A percentile compares a stretch with the other conserved stretches of the same genome.
phyloP scores from a whole-genome alignment of 2,329 filamentous ascomycete species.

The Ascochyta viciae-villosae region DNA sequence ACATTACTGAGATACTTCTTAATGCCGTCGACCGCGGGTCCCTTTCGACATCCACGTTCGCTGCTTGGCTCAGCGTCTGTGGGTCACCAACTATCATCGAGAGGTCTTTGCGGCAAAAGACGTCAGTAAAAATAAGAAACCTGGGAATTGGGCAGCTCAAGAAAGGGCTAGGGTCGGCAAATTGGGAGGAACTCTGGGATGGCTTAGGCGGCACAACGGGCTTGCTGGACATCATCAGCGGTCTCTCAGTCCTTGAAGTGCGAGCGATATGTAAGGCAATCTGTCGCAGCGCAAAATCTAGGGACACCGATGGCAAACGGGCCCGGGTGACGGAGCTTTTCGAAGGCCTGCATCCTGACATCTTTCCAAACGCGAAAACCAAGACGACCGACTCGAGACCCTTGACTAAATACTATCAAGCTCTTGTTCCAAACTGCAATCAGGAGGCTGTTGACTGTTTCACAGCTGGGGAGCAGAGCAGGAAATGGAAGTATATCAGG shows the following conservation, averaged over 20 bases:
- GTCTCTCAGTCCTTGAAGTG: constrained; percentile 38
- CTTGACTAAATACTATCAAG: constrained; percentile 26
- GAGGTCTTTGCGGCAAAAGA: constrained; percentile 30
- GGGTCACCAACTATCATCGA: constrained; percentile 24
- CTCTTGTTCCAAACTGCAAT: constrained; percentile 33
- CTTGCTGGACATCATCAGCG: constrained; percentile 30
- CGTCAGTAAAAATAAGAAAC: constrained; percentile 31
- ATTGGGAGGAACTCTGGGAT: constrained; percentile 39
- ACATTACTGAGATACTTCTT: constrained; percentile 16
- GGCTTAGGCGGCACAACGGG: constrained; percentile 34
- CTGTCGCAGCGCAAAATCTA: constrained; percentile 18
- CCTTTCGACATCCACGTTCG: constrained; percentile 26
- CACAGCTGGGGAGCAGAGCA: constrained; percentile 6
- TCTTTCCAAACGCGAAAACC: constrained; percentile 19
- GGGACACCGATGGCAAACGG: constrained; percentile 26
- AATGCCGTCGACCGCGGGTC: constrained; percentile 24
- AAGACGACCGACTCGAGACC: constrained; percentile 28
- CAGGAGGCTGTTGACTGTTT: constrained; percentile 22
- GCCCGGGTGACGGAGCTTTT: constrained; percentile 29
- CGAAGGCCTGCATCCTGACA: constrained; percentile 28
- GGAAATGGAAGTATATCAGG: constrained; percentile 11
- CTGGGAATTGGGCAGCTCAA: constrained; percentile 29
- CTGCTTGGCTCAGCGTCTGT: constrained; percentile 36
- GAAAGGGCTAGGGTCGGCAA: constrained; percentile 20
- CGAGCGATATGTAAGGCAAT: constrained; percentile 28